A percentile compares a stretch with the other conserved stretches of the same genome.
These are phyloP conservation scores for Neurospora sp. DNA, from an alignment of 2,329 filamentous ascomycete species.

Conservation along the genomic window DNA sequence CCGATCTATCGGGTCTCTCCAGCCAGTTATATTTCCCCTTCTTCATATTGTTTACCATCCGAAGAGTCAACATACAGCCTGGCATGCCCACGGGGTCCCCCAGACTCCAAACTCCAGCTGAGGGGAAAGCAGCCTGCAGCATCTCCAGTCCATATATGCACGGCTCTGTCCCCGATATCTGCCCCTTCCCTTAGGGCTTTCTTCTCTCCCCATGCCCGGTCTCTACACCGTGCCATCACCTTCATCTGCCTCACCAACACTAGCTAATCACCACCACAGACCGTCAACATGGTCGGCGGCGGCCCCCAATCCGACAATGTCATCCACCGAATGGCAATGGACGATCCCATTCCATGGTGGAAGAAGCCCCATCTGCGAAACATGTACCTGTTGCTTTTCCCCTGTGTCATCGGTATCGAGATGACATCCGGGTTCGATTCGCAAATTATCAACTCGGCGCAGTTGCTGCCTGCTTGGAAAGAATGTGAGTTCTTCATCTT, in stretches of 20 bases:
- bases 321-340: constrained; percentile 32
- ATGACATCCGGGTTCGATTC: constrained; percentile 48
- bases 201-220: background rate
- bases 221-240: background rate
- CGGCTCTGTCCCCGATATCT: background rate
- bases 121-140: background rate
- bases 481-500: constrained; percentile 25
- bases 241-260: background rate
- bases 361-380: constrained; percentile 43
- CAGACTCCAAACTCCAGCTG: background rate
- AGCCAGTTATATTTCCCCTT: background rate
- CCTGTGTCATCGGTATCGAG: constrained; percentile 49
- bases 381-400: constrained; percentile 46
- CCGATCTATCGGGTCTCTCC: background rate
- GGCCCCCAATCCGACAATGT: constrained; percentile 13
- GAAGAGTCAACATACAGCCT: background rate
- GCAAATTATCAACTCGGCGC: constrained; percentile 30
- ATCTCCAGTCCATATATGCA: background rate
- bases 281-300: constrained; percentile 13
- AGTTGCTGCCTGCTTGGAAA: constrained; percentile 27
- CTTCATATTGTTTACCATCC: background rate
- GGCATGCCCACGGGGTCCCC: background rate
- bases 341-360: constrained; percentile 38
- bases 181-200: background rate
- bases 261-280: background rate